Percentiles rank a stretch among this genome's conserved stretches.
phyloP scores from a whole-genome alignment of 495 filamentous ascomycete genomes.

The Aspergillus coremiiformis region DNA sequence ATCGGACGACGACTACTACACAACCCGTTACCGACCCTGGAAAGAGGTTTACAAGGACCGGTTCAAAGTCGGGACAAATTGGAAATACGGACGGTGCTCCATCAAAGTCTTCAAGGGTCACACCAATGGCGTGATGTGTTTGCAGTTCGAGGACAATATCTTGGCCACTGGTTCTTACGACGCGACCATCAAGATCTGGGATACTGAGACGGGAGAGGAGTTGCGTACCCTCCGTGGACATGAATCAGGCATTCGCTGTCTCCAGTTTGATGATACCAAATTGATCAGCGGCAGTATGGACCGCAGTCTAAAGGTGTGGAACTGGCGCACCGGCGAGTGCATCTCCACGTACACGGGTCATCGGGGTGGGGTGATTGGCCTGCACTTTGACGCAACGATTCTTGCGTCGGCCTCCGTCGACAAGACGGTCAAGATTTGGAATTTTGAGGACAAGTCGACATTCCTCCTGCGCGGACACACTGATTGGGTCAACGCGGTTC shows the following conservation, averaged over 20 bases:
- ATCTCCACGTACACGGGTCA: constrained; percentile 74
- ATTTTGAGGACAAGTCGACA: constrained; percentile 75
- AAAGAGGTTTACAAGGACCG: constrained; percentile 88
- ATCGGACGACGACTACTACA: constrained; percentile 38
- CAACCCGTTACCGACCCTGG: constrained; percentile 63
- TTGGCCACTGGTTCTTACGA: constrained; percentile 95
- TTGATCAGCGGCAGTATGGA: constrained; percentile 82
- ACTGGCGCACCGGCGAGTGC: constrained; percentile 88
- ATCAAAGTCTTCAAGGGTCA: constrained; percentile 80
- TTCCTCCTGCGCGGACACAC: constrained; percentile 75
- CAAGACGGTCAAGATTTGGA: constrained; percentile 85
- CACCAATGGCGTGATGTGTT: constrained; percentile 87
- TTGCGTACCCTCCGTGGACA: constrained; percentile 79
- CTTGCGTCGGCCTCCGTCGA: constrained; percentile 86
- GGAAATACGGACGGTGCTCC: constrained; percentile 87
- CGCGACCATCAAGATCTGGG: constrained; percentile 90
- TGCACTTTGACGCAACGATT: constrained; percentile 77
- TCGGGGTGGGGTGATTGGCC: constrained; percentile 67
- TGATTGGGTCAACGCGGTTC: constrained; percentile 92
- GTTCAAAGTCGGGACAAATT: constrained; percentile 86
- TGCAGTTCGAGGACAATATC: constrained; percentile 92
- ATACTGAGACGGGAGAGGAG: constrained; percentile 80
- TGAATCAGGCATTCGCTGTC: constrained; percentile 68
- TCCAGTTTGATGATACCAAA: constrained; percentile 90
- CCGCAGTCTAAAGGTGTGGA: constrained; percentile 82